A percentile compares a stretch with the other conserved stretches of the same genome.
Conservation (phyloP, 2,329 filamentous ascomycete genomes). For the Ophiostoma himal-ulmi region DNA sequence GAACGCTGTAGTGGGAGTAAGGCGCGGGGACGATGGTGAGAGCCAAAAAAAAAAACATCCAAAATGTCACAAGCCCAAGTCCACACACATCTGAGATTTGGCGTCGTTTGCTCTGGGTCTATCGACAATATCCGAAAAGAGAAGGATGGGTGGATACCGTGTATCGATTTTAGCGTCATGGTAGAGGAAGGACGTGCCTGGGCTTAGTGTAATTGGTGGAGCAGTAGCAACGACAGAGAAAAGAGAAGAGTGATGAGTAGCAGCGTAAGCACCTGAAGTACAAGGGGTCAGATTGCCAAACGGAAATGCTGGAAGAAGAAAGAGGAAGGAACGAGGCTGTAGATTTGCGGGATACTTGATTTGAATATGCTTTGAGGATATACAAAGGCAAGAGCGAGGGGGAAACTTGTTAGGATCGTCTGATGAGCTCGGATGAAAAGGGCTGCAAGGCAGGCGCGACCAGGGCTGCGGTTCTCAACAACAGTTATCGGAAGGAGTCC, state of each 20-base stretch:
- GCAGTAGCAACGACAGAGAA: neutral
- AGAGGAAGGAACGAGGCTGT: neutral
- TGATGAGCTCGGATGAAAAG: neutral
- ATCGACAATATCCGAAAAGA: conserved; percentile 20
- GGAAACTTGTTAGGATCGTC: neutral
- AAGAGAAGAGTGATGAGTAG: neutral
- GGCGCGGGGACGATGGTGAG: conserved; percentile 12
- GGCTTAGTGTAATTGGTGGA: conserved; percentile 19
- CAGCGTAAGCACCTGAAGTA: neutral
- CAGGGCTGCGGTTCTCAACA: neutral
- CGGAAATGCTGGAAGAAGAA: neutral
- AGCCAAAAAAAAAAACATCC: neutral
- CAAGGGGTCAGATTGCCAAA: neutral
- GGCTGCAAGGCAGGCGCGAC: conserved; percentile 4
- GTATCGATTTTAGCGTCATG: conserved; percentile 17
- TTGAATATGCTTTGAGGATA: neutral
- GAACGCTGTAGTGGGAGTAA: neutral
- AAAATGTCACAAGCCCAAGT: neutral
- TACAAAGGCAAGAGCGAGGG: neutral
- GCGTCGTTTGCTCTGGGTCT: conserved; percentile 16
- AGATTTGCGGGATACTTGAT: neutral
- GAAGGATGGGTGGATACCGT: conserved; percentile 12
- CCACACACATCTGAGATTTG: conserved; percentile 5
- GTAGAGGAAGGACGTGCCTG: conserved; percentile 11
- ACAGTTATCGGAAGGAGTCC: neutral